Evolutionary conservation across 768 basidiomycete species (phyloP).

Genomic region (Pholiota microspora): DNA sequence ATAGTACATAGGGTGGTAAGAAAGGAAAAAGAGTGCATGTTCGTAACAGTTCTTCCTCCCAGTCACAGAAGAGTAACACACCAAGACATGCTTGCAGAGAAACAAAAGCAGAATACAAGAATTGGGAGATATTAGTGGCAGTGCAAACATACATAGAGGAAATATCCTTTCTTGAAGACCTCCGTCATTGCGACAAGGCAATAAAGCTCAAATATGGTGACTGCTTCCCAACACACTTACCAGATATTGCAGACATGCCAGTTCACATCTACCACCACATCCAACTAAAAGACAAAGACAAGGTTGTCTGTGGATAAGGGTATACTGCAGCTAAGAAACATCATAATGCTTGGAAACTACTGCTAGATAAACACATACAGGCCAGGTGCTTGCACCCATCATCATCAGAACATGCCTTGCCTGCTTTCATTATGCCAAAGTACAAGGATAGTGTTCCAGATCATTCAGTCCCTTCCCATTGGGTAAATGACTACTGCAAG

Average conservation of each 20-base stretch:
- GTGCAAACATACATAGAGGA: slow-evolving; percentile 14
- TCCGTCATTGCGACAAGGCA: not conserved
- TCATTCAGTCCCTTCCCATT: slow-evolving; percentile 19
- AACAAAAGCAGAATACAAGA: not conserved
- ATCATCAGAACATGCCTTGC: slow-evolving; percentile 24
- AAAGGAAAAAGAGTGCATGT: too few species aligned
- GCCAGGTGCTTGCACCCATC: slow-evolving; percentile 29
- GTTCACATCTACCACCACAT: slow-evolving; percentile 15
- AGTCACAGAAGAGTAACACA: too few species aligned
- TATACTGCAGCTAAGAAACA: slow-evolving; percentile 33
- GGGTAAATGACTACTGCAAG: slow-evolving; percentile 33
- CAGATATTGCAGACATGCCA: slow-evolving; percentile 10
- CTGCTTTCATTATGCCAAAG: slow-evolving; percentile 27
- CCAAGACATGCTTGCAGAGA: too few species aligned
- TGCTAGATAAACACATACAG: slow-evolving; percentile 30
- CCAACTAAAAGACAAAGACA: slow-evolving; percentile 20
- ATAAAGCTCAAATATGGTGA: slow-evolving; percentile 7
- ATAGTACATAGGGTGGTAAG: too few species aligned
- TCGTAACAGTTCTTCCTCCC: too few species aligned
- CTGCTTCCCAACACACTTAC: slow-evolving; percentile 19
- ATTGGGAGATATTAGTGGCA: slow-evolving; percentile 9
- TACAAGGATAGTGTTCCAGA: slow-evolving; percentile 8
- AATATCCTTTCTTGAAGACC: not conserved
- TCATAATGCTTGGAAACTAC: slow-evolving; percentile 24
- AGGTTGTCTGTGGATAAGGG: slow-evolving; percentile 10